A percentile compares a stretch with the other conserved stretches of the same genome.
phyloP scores from a whole-genome alignment of 352 stramenopile species.

The Phytophthora europaea region DNA sequence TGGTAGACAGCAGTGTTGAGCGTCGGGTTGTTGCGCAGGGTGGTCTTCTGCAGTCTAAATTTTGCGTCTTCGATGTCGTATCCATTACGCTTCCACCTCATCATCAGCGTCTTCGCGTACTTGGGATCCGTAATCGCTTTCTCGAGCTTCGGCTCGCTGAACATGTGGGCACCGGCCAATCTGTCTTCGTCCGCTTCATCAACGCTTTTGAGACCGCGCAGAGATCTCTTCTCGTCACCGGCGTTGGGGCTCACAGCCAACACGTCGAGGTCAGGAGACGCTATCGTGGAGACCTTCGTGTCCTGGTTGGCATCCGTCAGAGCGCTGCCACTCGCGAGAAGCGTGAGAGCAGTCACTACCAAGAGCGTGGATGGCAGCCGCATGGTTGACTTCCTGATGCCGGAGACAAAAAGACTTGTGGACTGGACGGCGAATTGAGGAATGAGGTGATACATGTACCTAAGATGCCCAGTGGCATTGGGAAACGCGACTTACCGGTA shows the following conservation, averaged over 20 bases:
- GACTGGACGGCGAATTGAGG: neutral
- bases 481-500: neutral
- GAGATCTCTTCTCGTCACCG: neutral
- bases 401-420: no score
- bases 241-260: neutral
- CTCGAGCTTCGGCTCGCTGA: constrained; percentile 9
- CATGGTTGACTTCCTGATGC: neutral
- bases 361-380: neutral
- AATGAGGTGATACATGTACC: neutral
- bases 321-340: neutral
- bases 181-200: neutral
- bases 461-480: neutral
- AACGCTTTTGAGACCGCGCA: neutral
- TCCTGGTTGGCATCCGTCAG: neutral
- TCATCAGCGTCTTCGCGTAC: constrained; percentile 16
- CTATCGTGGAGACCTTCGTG: neutral
- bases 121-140: neutral
- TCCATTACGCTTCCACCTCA: constrained; percentile 10
- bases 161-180: constrained; percentile 7
- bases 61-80: no score
- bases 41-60: no score
- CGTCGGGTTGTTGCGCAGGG: no score
- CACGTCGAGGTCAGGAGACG: neutral
- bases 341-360: neutral
- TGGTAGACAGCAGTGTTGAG: neutral